A percentile compares a stretch with the other conserved stretches of the same genome.
Evolutionary conservation across 192 early-diverging fungal species (phyloP).

Genomic region (Mortierella claussenii): DNA sequence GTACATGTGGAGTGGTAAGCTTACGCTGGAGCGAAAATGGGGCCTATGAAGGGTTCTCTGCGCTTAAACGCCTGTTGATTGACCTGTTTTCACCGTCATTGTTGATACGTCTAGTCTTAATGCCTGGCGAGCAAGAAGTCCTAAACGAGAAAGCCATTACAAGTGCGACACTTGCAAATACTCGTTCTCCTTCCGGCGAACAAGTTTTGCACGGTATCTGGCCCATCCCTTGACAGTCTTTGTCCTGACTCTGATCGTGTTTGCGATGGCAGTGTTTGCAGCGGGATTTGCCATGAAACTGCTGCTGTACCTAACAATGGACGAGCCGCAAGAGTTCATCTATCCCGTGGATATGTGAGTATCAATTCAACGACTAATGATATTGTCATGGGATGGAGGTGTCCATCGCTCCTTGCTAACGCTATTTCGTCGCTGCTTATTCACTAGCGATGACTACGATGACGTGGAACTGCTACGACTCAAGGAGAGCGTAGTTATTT

Average conservation of each 20-base stretch:
- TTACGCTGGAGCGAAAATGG: not conserved
- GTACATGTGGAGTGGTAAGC: conserved; percentile 59
- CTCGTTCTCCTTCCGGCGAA: conserved; percentile 62
- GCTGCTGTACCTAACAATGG: conserved; percentile 33
- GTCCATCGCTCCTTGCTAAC: too few species aligned
- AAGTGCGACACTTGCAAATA: conserved; percentile 72
- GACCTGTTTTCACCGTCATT: not conserved
- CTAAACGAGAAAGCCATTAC: conserved; percentile 65
- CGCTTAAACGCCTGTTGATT: not conserved
- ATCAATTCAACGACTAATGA: not conserved
- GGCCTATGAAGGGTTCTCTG: not conserved
- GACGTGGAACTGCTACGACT: conserved; percentile 7
- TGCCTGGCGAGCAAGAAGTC: conserved; percentile 60
- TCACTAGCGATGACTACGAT: conserved; percentile 23
- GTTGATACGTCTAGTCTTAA: conserved; percentile 48
- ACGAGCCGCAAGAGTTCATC: conserved; percentile 35
- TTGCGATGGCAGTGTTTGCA: conserved; percentile 30
- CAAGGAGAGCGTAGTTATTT: conserved; percentile 22
- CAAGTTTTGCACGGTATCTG: conserved; percentile 56
- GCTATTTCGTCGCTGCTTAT: too few species aligned
- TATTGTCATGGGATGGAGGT: not conserved
- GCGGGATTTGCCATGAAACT: conserved; percentile 45
- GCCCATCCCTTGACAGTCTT: conserved; percentile 61
- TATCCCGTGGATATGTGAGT: conserved; percentile 35
- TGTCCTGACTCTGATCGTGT: conserved; percentile 33